These are phyloP conservation scores for Stephania cephalantha DNA, from an alignment of 164 flowering plant species.

Conservation along the genomic window DNA sequence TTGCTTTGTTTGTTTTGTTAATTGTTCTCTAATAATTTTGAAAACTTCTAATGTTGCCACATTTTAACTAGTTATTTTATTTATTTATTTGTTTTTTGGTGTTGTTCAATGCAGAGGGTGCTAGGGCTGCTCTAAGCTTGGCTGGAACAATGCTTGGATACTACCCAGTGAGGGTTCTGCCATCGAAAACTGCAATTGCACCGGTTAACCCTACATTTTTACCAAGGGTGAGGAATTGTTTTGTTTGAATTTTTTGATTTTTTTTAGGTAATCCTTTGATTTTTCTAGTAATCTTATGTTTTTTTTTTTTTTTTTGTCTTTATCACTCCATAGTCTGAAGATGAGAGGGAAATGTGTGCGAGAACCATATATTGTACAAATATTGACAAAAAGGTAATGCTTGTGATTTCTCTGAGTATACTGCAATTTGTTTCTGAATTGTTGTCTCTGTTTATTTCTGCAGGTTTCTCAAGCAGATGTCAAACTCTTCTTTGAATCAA, in stretches of 20 bases:
- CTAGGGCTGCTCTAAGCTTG: constrained; percentile 56
- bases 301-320: constrained; percentile 1
- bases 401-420: not conserved
- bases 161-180: constrained; percentile 72
- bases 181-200: constrained; percentile 87
- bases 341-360: constrained; percentile 86
- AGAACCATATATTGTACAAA: constrained; percentile 83
- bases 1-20: not conserved
- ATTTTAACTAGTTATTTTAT: not conserved
- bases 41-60: not conserved
- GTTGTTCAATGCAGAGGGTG: constrained; percentile 48
- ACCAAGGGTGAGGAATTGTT: constrained; percentile 54
- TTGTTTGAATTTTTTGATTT: not conserved
- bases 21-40: not conserved
- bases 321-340: constrained; percentile 41
- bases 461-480: constrained; percentile 78
- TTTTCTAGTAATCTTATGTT: constrained; percentile 2
- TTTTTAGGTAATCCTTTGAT: not conserved
- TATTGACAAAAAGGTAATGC: constrained; percentile 73
- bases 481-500: constrained; percentile 63
- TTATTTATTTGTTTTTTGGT: constrained; percentile 4
- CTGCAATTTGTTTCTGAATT: constrained; percentile 8
- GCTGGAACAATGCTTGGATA: constrained; percentile 81
- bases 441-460: constrained; percentile 4
- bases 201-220: constrained; percentile 80